Base-by-base conservation (phyloP, 2,329 filamentous ascomycete species). In the Monosporascus cannonballus region DNA sequence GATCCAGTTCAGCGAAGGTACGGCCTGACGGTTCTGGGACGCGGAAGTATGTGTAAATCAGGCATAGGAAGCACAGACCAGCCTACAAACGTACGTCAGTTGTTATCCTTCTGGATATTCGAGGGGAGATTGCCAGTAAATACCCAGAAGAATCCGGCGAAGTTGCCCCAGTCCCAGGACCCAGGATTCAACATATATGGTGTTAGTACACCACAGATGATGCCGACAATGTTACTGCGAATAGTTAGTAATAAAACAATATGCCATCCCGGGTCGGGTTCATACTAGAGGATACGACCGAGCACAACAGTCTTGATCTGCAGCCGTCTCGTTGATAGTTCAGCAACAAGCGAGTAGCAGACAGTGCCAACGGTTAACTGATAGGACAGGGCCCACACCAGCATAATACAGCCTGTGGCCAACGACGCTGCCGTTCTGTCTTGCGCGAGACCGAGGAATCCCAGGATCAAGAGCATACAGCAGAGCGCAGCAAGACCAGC, bases 231-330 rank as follows among this genome's bases (percentile, higher is more conserved):
- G 64, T 94, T 92, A 76, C 80, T 83, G 56, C 55, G 58, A 39
- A 49, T 8, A 27, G 51, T 59, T 47, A 58, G 58, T 11, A 49
- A 53, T 6, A 15, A 18, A 41, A 24, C 8, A 6, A 6, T 15
- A 20, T 25, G 18, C 30, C 25, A 45, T 7, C 11, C 30, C 30
- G 15, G 18, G 38, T 11, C 24, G 20, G 24, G 24, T 4, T 46
- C 77, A 69, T 68, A 81, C 78, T 88, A 89, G 46, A 90, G 73
- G 61, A 90, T 89, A 51, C 91, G 86, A 1, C 88, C 90, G 2
- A 96, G 79, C 1, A 94, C 91, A 22, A 96, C 87, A 0, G 92
- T 96, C 76, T 96, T 96, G 74, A 95, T 92, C 65, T 92, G 87
- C 36, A 96, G 78, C 2, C 91, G 81, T 15, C 89, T 83, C 0